Evolutionary conservation across 2,329 filamentous ascomycete genomes (phyloP), one percentile per base, ranked within the genome.

Genomic region (Diaporthe sp.): DNA sequence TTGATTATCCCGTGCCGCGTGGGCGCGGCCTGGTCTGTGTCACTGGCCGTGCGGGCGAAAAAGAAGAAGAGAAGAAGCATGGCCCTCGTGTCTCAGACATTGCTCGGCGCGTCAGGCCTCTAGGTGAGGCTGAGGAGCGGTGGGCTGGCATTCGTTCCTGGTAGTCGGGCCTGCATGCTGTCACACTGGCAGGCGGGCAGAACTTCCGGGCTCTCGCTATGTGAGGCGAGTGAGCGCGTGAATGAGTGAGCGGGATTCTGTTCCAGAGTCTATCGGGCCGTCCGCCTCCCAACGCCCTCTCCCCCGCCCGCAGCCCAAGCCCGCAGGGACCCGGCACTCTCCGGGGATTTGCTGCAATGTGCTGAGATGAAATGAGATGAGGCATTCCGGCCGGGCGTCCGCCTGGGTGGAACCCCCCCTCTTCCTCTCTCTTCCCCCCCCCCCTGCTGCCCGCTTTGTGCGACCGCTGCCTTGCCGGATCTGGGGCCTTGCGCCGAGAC

Each of bases 381-480:
- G 28, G 28, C 53, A 31, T 20, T 37, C 44, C 57, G 28, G 57
- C 13, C 57, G 57, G 31, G 31, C 31, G n/a, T 39, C 57, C 31
- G 31, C 31, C 57, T 37, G 20, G 57, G 13, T 60, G 31, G 55
- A 34, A 57, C 15, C 17, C 6, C 6, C n/a, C 39, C 12, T 13
- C 37, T 12, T 44, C 37, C n/a, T 55, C 5, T 5, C 67, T 17
- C 31, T n/a, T 12, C 34, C 7, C 47, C 22, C 20, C 39, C 28
- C n/a, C 42, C 25, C 10, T 28, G 39, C 34, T 58, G 2, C 22
- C 44, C 39, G 44, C 28, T 2, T 49, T 72, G 57, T 72, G 34
- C 34, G 57, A 72, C 70, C 28, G 25, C n/a, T 72, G 57, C 8
- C 70, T 72, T 72, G 37, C 70, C 47, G 22, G 57, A 72, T 63